Percentiles rank a stretch among this genome's conserved stretches.
phyloP scores from a whole-genome alignment of 805 yeast genomes.

The Saturnispora sanitii region DNA sequence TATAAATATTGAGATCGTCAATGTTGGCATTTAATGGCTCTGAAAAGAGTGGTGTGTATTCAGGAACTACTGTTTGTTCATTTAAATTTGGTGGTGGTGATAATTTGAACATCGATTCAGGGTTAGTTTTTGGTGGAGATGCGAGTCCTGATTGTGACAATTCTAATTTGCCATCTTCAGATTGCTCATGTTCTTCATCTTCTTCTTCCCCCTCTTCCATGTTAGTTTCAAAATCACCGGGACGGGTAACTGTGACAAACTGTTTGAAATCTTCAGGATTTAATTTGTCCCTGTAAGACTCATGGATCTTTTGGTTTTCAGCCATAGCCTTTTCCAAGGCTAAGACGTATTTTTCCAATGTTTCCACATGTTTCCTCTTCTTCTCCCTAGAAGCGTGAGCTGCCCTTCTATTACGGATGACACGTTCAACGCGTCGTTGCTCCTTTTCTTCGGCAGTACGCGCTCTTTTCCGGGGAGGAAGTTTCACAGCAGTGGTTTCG shows the following conservation, averaged over 20 bases:
- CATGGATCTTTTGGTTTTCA: not conserved
- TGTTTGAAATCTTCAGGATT: no score
- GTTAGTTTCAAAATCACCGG: constrained; percentile 13
- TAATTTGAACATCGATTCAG: not conserved
- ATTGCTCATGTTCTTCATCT: constrained; percentile 11
- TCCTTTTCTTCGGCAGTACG: constrained; percentile 95
- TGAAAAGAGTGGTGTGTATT: not conserved
- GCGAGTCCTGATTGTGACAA: not conserved
- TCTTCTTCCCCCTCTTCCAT: constrained; percentile 4
- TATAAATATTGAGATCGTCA: not conserved
- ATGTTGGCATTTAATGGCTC: no score
- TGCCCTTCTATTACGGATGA: constrained; percentile 87
- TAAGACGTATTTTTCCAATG: constrained; percentile 53
- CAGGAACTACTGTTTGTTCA: not conserved
- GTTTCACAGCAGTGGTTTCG: constrained; percentile 16
- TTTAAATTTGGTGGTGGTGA: not conserved
- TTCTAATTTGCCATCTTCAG: constrained; percentile 11
- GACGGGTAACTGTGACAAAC: not conserved
- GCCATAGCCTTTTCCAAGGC: constrained; percentile 27
- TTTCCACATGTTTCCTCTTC: constrained; percentile 86
- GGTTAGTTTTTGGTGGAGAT: not conserved
- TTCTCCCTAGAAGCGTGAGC: constrained; percentile 97
- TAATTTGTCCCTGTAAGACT: no score
- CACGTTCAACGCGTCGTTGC: constrained; percentile 88
- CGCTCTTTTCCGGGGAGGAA: constrained; percentile 95